These are phyloP conservation scores for Chytriomyces confervae DNA, from an alignment of 192 early-diverging fungal genomes.

Conservation along the genomic window DNA sequence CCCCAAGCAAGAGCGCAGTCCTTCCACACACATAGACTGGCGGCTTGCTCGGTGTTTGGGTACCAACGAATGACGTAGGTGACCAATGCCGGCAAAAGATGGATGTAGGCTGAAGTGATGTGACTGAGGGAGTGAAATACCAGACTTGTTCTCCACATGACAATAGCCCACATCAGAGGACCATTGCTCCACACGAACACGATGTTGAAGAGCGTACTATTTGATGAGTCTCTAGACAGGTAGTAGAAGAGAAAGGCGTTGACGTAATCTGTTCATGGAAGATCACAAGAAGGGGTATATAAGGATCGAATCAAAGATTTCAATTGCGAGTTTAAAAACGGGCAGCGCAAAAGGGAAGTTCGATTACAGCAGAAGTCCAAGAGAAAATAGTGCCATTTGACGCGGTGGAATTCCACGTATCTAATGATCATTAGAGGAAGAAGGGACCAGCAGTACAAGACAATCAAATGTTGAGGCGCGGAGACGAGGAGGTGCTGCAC, in stretches of 20 bases:
- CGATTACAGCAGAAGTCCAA: slow-evolving; percentile 37
- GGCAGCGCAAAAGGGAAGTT: neutral
- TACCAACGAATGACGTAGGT: slow-evolving; percentile 29
- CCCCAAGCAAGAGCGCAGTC: slow-evolving; percentile 6
- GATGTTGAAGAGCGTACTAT: neutral
- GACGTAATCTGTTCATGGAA: slow-evolving; percentile 16
- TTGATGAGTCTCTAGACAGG: slow-evolving; percentile 3
- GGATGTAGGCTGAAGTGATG: slow-evolving; percentile 27
- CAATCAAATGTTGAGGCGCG: slow-evolving; percentile 2
- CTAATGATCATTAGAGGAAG: slow-evolving; percentile 23
- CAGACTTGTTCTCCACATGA: slow-evolving; percentile 28
- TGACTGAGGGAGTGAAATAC: slow-evolving; percentile 34
- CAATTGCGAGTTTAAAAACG: no score
- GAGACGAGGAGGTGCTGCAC: slow-evolving; percentile 9
- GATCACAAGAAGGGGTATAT: no score
- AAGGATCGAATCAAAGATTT: no score
- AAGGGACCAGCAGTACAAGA: slow-evolving; percentile 13
- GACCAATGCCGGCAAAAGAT: slow-evolving; percentile 22
- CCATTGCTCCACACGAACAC: slow-evolving; percentile 30
- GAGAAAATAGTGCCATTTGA: slow-evolving; percentile 35
- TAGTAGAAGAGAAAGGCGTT: slow-evolving; percentile 27
- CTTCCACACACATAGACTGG: neutral
- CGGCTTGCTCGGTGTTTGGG: neutral
- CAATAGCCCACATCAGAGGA: slow-evolving; percentile 30
- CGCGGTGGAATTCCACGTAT: slow-evolving; percentile 33